Conservation (phyloP, 2,329 filamentous ascomycete species). For the Ascocoryne sarcoides region DNA sequence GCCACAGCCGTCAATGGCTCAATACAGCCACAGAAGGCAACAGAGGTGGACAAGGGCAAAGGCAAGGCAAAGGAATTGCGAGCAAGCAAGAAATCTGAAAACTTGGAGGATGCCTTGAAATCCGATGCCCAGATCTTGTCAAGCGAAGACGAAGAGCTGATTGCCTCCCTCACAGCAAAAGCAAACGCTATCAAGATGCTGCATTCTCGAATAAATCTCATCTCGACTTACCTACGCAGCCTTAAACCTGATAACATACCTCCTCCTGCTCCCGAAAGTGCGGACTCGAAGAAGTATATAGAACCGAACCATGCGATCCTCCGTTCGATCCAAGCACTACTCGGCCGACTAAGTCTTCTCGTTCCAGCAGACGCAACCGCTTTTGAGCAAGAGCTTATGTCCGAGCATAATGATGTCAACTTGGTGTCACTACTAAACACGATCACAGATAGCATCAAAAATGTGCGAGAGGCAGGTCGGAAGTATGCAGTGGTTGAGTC, state of each 20-base stretch:
- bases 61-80: slow-evolving; percentile 17
- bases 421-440: slow-evolving; percentile 68
- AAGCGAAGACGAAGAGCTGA: slow-evolving; percentile 51
- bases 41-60: slow-evolving; percentile 25
- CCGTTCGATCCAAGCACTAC: slow-evolving; percentile 78
- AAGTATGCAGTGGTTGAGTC: slow-evolving; percentile 55
- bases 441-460: slow-evolving; percentile 63
- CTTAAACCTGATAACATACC: slow-evolving; percentile 49
- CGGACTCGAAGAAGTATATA: slow-evolving; percentile 19
- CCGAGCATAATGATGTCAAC: slow-evolving; percentile 76
- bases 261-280: slow-evolving; percentile 26
- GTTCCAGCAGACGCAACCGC: slow-evolving; percentile 57
- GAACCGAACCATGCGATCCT: slow-evolving; percentile 59
- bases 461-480: slow-evolving; percentile 64
- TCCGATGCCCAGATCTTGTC: slow-evolving; percentile 47
- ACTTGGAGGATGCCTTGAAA: slow-evolving; percentile 25
- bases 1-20: slow-evolving; percentile 50
- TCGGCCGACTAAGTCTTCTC: slow-evolving; percentile 74
- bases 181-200: slow-evolving; percentile 93
- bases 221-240: slow-evolving; percentile 67
- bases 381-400: slow-evolving; percentile 62
- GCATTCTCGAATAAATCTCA: slow-evolving; percentile 63
- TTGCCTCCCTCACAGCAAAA: slow-evolving; percentile 69
- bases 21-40: slow-evolving; percentile 28
- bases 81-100: slow-evolving; percentile 24